A percentile compares a stretch with the other conserved stretches of the same genome.
These are phyloP conservation scores for Candida wancherniae DNA, from an alignment of 805 yeast genomes.

Conservation along the genomic window DNA sequence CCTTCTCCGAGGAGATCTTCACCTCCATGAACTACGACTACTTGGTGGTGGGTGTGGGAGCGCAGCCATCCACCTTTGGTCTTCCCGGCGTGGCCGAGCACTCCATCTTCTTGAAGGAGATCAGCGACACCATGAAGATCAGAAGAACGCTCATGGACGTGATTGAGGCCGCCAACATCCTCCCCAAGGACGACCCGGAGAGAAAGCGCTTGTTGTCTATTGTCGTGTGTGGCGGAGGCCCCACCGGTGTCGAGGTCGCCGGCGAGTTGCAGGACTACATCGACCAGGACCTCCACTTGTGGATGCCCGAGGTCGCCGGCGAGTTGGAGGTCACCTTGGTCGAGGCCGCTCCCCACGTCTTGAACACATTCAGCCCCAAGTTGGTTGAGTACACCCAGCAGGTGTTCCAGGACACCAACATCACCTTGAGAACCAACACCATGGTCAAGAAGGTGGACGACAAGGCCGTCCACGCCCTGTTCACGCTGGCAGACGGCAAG, in stretches of 20 bases:
- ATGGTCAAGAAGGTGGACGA: constrained; percentile 83
- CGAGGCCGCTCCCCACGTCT: constrained; percentile 88
- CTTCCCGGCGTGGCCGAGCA: constrained; percentile 90
- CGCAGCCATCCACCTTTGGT: constrained; percentile 90
- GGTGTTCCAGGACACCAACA: constrained; percentile 61
- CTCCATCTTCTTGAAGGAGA: constrained; percentile 86
- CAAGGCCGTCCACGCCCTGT: constrained; percentile 63
- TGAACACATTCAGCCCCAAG: constrained; percentile 66
- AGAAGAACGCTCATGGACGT: constrained; percentile 79
- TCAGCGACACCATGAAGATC: constrained; percentile 80
- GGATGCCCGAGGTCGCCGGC: constrained; percentile 81
- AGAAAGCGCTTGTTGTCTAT: constrained; percentile 80
- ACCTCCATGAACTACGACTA: constrained; percentile 65
- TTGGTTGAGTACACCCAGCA: constrained; percentile 75
- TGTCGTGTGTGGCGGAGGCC: constrained; percentile 97
- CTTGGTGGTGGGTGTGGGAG: constrained; percentile 90
- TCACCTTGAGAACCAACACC: constrained; percentile 74
- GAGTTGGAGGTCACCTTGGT: constrained; percentile 82
- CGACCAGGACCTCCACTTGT: constrained; percentile 81
- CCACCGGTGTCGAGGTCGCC: constrained; percentile 97
- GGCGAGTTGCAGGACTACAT: constrained; percentile 94
- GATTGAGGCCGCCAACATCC: constrained; percentile 80
- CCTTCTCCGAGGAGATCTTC: constrained; percentile 40
- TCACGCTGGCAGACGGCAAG: constrained; percentile 59
- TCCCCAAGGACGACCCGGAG: constrained; percentile 71